Base-by-base conservation (phyloP, 805 yeast species). In the Metschnikowia corniflorae region DNA sequence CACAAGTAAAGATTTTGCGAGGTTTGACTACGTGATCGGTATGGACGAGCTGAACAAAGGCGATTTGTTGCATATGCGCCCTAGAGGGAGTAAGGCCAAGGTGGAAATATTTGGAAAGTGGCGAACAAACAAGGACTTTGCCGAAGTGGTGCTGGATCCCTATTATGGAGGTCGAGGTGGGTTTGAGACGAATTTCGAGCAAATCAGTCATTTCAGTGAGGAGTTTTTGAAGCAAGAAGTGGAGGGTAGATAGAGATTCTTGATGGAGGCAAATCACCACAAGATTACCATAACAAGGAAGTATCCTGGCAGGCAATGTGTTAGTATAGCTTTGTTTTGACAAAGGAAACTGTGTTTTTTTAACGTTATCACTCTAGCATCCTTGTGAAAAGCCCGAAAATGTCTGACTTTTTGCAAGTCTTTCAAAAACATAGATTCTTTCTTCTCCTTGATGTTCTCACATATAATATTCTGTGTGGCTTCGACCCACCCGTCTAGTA, bases 111-210 rank as follows among this genome's bases (percentile, higher is more conserved):
- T 89, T 66, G 97, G 97, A 0, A 77, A 82, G n/a, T 89, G 87
- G 81, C 71, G 77, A 39, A 73, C 76, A 1, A 77, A 76, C 50
- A 26, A 33, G 4, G 58, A 63, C 26, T 75, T 71, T 42, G 68
- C 67, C 14, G 68, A 60, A 23, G 76, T 85, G 22, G 89, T 89
- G 5, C 85, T 78, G 37, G 97, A 89, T 58, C 97, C 97, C 1
- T 89, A 91, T 58, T 91, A 89, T 54, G 97, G 97, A 5, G 96
- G 94, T 0, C 64, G 63, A 15, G 72, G 77, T 46, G 96, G 96
- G 2, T 89, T 89, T 55, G 93, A 86, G 58, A 71, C 66, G 39
- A 86, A 85, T 58, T 89, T 79, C 55, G 55, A 72, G 38, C 97
- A 89, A 55, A 70, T 88, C 33, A 54, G 65, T 8, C 88, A 84